phyloP scores from a whole-genome alignment of 2,329 filamentous ascomycete species.

The Albifimbria verrucaria region DNA sequence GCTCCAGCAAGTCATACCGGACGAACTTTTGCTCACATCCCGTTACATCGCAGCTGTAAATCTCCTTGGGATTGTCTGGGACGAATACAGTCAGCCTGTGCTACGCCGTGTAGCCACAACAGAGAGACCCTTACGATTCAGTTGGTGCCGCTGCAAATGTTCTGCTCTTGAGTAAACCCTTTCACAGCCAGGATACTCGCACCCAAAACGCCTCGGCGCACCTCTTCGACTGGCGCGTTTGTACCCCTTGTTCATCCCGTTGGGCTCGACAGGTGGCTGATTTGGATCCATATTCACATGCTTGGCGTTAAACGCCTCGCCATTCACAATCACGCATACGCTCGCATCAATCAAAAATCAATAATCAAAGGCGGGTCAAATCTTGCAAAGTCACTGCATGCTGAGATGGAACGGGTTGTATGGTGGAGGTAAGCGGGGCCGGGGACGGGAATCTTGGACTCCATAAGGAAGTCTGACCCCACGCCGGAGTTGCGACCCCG shows the following conservation, averaged over 20 bases:
- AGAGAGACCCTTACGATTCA: constrained; percentile 64
- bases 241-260: constrained; percentile 25
- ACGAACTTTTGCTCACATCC: constrained; percentile 77
- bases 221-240: constrained; percentile 51
- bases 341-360: too few relatives aligned
- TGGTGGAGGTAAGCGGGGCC: too few relatives aligned
- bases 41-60: constrained; percentile 72
- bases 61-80: constrained; percentile 73
- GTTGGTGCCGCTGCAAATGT: constrained; percentile 76
- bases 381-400: too few relatives aligned
- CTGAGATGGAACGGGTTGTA: too few relatives aligned
- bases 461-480: too few relatives aligned
- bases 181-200: constrained; percentile 68
- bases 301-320: not conserved
- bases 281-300: constrained; percentile 15
- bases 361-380: too few relatives aligned
- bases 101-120: not conserved
- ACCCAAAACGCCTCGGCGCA: constrained; percentile 53
- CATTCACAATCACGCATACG: too few relatives aligned
- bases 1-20: constrained; percentile 70
- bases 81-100: constrained; percentile 4
- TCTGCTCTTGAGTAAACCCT: constrained; percentile 80
- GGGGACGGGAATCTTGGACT: too few relatives aligned
- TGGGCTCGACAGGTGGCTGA: constrained; percentile 8
- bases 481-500: too few relatives aligned